A percentile compares a stretch with the other conserved stretches of the same genome.
Evolutionary conservation across 2,329 filamentous ascomycete genomes (phyloP).

Genomic region (Macroventuria anomochaeta): DNA sequence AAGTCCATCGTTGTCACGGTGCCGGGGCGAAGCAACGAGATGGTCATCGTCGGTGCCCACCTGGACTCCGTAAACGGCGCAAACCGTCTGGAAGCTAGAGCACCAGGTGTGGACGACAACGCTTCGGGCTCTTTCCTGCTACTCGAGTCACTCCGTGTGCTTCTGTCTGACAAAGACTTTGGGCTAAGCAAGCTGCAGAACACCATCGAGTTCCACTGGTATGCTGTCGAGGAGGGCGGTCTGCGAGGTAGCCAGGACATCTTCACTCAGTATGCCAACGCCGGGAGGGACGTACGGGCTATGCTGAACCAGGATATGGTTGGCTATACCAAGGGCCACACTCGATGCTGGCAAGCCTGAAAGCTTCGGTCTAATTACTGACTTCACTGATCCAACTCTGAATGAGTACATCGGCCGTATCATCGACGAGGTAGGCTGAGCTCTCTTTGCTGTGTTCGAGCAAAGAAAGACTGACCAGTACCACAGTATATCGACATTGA

Average conservation of each 20-base stretch:
- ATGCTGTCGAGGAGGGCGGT: slow-evolving; percentile 85
- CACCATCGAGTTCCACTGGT: slow-evolving; percentile 96
- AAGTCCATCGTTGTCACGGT: slow-evolving; percentile 88
- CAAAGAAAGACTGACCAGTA: slow-evolving; percentile 58
- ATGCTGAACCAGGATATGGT: slow-evolving; percentile 98
- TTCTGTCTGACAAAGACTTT: slow-evolving; percentile 73
- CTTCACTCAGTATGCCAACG: slow-evolving; percentile 77
- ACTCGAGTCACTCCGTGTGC: slow-evolving; percentile 81
- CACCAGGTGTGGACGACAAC: slow-evolving; percentile 91
- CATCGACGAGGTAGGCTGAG: background rate
- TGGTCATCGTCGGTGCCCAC: slow-evolving; percentile 85
- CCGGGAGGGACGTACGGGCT: slow-evolving; percentile 79
- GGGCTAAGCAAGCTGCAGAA: slow-evolving; percentile 73
- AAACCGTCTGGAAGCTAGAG: slow-evolving; percentile 69
- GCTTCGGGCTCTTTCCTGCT: slow-evolving; percentile 91
- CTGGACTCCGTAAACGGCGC: slow-evolving; percentile 94
- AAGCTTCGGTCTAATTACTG: slow-evolving; percentile 87
- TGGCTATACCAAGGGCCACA: slow-evolving; percentile 71
- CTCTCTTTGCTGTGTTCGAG: no score
- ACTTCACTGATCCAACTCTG: slow-evolving; percentile 71
- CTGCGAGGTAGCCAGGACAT: slow-evolving; percentile 86
- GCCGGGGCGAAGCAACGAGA: slow-evolving; percentile 80
- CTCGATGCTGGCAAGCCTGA: slow-evolving; percentile 71
- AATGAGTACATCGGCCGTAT: slow-evolving; percentile 1
- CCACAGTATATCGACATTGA: slow-evolving; percentile 83